phyloP scores from a whole-genome alignment of 495 filamentous ascomycete genomes.

The Penicillium ucsense region DNA sequence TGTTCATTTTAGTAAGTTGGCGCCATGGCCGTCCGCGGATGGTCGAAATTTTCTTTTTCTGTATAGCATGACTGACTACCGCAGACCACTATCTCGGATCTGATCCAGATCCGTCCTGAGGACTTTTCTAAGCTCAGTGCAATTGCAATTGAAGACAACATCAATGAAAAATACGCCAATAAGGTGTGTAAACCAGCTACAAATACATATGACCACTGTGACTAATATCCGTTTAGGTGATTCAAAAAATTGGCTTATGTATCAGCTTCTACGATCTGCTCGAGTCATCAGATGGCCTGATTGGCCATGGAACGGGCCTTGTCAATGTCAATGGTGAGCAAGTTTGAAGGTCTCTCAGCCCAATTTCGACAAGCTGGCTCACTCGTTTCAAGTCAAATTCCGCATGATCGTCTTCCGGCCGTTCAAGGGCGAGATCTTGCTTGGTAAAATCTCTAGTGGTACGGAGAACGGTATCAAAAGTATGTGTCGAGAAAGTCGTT shows the following conservation, averaged over 20 bases:
- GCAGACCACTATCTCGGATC: slow-evolving; percentile 69
- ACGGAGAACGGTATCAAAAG: slow-evolving; percentile 64
- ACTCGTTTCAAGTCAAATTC: slow-evolving; percentile 61
- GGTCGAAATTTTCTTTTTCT: slow-evolving; percentile 4
- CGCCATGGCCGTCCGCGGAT: background rate
- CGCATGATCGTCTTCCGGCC: slow-evolving; percentile 88
- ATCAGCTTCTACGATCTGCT: slow-evolving; percentile 84
- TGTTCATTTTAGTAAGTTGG: slow-evolving; percentile 50
- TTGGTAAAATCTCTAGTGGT: slow-evolving; percentile 68
- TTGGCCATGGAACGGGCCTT: slow-evolving; percentile 80
- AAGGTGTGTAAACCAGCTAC: slow-evolving; percentile 42
- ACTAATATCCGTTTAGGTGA: slow-evolving; percentile 31
- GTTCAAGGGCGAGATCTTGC: slow-evolving; percentile 82
- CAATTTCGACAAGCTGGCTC: background rate
- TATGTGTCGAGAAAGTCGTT: slow-evolving; percentile 24
- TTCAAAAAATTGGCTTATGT: slow-evolving; percentile 80
- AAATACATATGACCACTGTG: background rate
- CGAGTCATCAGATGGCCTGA: slow-evolving; percentile 78
- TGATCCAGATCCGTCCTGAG: slow-evolving; percentile 80
- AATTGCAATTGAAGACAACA: slow-evolving; percentile 80
- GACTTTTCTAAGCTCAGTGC: slow-evolving; percentile 73
- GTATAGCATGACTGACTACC: slow-evolving; percentile 6
- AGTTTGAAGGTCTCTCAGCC: no score
- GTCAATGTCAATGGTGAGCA: slow-evolving; percentile 80
- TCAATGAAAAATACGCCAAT: slow-evolving; percentile 94